Evolutionary conservation across 1,284 basidiomycete genomes (phyloP).

Genomic region (Cutaneotrichosporon cyanovorans): DNA sequence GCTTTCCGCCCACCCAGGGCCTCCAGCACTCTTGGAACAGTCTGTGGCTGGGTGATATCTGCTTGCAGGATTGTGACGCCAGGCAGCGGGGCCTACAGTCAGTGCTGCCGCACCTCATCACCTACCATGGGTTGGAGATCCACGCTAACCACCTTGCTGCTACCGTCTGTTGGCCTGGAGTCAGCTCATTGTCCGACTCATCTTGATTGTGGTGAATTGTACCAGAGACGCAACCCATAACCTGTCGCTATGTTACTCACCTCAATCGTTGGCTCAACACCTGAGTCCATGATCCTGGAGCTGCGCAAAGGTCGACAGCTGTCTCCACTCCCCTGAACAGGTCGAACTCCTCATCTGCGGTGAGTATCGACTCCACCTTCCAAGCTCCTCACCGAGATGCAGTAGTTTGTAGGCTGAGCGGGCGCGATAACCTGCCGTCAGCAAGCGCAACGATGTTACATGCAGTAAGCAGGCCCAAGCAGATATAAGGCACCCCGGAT

Average conservation of each 20-base stretch:
- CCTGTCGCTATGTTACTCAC: constrained; percentile 16
- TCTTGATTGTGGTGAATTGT: no score
- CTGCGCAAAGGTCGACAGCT: constrained; percentile 54
- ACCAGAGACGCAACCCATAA: no score
- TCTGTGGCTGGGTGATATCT: constrained; percentile 52
- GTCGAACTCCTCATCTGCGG: constrained; percentile 51
- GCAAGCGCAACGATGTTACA: not conserved
- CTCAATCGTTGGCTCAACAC: constrained; percentile 39
- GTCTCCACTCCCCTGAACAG: constrained; percentile 47
- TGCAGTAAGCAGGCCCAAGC: not conserved
- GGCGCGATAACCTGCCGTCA: constrained; percentile 48
- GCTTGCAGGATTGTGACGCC: constrained; percentile 52
- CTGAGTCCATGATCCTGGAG: constrained; percentile 50
- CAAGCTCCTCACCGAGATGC: constrained; percentile 23
- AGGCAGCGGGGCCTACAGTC: constrained; percentile 48
- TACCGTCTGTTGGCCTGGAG: constrained; percentile 11
- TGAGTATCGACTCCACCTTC: not conserved
- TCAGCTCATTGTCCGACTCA: no score
- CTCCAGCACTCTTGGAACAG: constrained; percentile 49
- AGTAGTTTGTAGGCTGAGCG: constrained; percentile 53
- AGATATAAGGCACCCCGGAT: not conserved
- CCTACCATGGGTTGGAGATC: constrained; percentile 54
- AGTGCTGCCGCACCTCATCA: not conserved
- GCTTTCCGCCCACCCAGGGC: constrained; percentile 50
- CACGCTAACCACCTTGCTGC: constrained; percentile 50